Conservation (phyloP, 257 asterid species). For the Primulina tabacum region DNA sequence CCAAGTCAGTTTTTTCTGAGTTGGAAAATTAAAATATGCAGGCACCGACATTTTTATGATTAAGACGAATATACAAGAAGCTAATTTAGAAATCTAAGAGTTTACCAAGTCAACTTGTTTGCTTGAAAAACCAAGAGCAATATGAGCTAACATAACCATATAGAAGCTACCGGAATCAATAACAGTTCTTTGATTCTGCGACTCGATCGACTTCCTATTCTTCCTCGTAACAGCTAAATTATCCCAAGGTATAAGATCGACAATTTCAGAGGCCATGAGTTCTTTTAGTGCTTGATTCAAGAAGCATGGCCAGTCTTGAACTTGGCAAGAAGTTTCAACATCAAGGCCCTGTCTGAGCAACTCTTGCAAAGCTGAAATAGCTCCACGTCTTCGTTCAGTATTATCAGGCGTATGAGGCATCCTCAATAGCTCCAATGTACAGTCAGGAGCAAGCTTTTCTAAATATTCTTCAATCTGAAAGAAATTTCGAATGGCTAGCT, state of each 20-base stretch:
- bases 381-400: conserved; percentile 91
- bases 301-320: conserved; percentile 96
- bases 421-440: conserved; percentile 90
- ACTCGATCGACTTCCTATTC: conserved; percentile 78
- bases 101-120: conserved; percentile 78
- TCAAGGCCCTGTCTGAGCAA: conserved; percentile 93
- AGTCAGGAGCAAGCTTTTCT: conserved; percentile 98
- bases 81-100: neutral
- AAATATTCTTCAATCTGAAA: conserved; percentile 89
- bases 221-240: conserved; percentile 78
- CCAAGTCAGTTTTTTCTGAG: neutral
- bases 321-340: conserved; percentile 85
- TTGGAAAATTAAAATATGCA: neutral
- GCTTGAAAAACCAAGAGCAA: conserved; percentile 94
- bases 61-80: conserved; percentile 3
- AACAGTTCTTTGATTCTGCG: conserved; percentile 87
- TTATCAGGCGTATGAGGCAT: conserved; percentile 92
- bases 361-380: conserved; percentile 89
- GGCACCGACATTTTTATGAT: neutral
- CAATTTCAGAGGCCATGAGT: conserved; percentile 89
- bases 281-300: conserved; percentile 77
- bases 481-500: conserved; percentile 27
- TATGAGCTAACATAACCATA: conserved; percentile 70
- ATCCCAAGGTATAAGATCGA: conserved; percentile 88
- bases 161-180: conserved; percentile 86